Evolutionary conservation across 495 filamentous ascomycete genomes (phyloP).

Genomic region (Neurospora terricola): DNA sequence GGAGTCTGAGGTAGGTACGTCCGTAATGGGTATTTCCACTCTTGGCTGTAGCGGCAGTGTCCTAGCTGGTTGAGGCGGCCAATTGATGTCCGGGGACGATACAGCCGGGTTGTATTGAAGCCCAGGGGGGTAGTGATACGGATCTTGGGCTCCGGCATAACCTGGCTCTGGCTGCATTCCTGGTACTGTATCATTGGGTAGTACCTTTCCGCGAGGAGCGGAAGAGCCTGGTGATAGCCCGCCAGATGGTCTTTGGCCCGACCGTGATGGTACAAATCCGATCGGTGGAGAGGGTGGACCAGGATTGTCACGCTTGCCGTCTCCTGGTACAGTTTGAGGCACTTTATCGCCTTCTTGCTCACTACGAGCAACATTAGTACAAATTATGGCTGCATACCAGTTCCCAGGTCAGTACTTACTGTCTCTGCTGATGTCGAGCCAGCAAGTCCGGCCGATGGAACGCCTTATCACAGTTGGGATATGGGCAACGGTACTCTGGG

Average conservation of each 20-base stretch:
- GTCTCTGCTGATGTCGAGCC: constrained; percentile 68
- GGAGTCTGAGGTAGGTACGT: neutral
- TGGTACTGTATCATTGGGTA: neutral
- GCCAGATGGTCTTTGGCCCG: constrained; percentile 7
- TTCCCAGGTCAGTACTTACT: constrained; percentile 45
- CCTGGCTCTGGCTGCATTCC: neutral
- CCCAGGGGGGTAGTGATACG: neutral
- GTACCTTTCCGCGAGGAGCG: constrained; percentile 8
- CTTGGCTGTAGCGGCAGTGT: neutral
- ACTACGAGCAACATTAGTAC: constrained; percentile 14
- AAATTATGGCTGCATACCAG: neutral
- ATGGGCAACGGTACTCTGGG: constrained; percentile 56
- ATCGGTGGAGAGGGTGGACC: neutral
- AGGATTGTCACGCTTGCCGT: neutral
- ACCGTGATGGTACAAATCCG: neutral
- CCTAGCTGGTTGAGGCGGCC: neutral
- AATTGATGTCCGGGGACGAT: neutral
- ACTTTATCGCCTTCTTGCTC: constrained; percentile 29
- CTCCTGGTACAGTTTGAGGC: neutral
- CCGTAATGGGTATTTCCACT: neutral
- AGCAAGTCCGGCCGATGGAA: constrained; percentile 73
- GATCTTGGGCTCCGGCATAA: neutral
- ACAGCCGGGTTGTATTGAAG: neutral
- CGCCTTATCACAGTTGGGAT: constrained; percentile 48
- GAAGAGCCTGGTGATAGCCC: constrained; percentile 11